These are phyloP conservation scores for Fusarium begoniae DNA, from an alignment of 2,329 filamentous ascomycete genomes.

Conservation along the genomic window DNA sequence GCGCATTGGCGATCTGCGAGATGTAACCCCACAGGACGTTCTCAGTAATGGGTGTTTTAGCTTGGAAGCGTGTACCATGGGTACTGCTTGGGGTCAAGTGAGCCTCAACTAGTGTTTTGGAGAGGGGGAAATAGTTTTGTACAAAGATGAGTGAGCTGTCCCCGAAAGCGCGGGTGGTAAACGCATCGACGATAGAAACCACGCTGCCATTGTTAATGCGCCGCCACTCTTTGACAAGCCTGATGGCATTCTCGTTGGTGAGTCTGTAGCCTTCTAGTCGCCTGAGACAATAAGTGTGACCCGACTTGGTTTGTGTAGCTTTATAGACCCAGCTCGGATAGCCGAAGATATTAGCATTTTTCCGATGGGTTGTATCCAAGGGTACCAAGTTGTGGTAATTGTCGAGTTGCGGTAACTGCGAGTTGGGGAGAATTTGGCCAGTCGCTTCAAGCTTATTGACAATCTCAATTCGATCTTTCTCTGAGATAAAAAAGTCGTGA, in stretches of 20 bases:
- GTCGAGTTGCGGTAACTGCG: slow-evolving; percentile 81
- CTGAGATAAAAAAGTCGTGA: slow-evolving; percentile 91
- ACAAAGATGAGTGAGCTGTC: slow-evolving; percentile 96
- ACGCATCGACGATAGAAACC: slow-evolving; percentile 89
- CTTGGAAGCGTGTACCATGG: slow-evolving; percentile 56
- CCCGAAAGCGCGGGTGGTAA: slow-evolving; percentile 91
- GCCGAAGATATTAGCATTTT: slow-evolving; percentile 81
- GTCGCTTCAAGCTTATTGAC: slow-evolving; percentile 89
- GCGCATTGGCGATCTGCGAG: slow-evolving; percentile 86
- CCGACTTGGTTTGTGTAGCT: slow-evolving; percentile 87
- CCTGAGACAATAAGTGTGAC: slow-evolving; percentile 85
- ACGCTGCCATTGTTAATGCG: slow-evolving; percentile 82
- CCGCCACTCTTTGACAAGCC: slow-evolving; percentile 89
- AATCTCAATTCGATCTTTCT: slow-evolving; percentile 85
- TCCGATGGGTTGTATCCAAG: slow-evolving; percentile 82
- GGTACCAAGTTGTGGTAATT: slow-evolving; percentile 94
- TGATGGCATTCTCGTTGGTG: slow-evolving; percentile 88
- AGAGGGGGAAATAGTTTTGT: slow-evolving; percentile 90
- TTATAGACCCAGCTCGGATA: slow-evolving; percentile 97
- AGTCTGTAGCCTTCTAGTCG: slow-evolving; percentile 89
- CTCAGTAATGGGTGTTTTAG: slow-evolving; percentile 68
- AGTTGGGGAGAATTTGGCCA: slow-evolving; percentile 81
- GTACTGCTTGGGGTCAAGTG: slow-evolving; percentile 65
- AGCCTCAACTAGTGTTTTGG: slow-evolving; percentile 87
- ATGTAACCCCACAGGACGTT: slow-evolving; percentile 90